These are phyloP conservation scores for Silene vulgaris DNA, from an alignment of 179 eudicot genomes.

Conservation along the genomic window DNA sequence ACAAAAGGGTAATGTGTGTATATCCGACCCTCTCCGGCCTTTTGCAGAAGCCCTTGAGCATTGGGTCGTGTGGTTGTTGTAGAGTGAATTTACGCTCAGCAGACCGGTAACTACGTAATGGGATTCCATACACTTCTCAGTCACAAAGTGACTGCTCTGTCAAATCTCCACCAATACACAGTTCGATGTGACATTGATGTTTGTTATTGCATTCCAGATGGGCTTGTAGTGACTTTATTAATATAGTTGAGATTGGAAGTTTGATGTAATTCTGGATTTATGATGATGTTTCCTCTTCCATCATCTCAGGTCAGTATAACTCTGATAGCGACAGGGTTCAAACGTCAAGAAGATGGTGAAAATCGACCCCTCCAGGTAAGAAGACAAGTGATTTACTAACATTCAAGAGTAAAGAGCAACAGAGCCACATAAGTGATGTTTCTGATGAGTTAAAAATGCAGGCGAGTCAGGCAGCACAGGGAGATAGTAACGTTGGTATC, in stretches of 20 bases:
- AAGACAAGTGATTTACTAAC: background rate
- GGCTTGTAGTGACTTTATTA: slow-evolving; percentile 2
- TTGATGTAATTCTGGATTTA: background rate
- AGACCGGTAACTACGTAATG: no score
- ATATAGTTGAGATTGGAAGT: background rate
- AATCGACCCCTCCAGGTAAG: slow-evolving; percentile 59
- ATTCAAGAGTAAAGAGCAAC: background rate
- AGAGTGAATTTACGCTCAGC: no score
- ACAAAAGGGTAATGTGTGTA: no score
- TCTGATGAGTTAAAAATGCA: slow-evolving; percentile 29
- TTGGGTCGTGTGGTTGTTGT: no score
- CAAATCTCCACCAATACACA: no score
- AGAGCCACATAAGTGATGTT: background rate
- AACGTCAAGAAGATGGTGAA: slow-evolving; percentile 77
- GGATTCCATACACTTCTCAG: no score
- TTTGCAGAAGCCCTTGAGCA: no score
- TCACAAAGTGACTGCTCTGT: no score
- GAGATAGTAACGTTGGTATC: slow-evolving; percentile 47
- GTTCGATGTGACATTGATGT: no score
- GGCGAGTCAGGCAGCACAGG: slow-evolving; percentile 58
- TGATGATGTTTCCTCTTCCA: background rate
- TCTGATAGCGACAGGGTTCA: slow-evolving; percentile 89
- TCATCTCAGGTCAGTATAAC: slow-evolving; percentile 72
- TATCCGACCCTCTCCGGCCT: no score
- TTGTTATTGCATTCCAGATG: background rate